Base-by-base conservation (phyloP, 495 filamentous ascomycete genomes). In the Lasiosphaeria miniovina region DNA sequence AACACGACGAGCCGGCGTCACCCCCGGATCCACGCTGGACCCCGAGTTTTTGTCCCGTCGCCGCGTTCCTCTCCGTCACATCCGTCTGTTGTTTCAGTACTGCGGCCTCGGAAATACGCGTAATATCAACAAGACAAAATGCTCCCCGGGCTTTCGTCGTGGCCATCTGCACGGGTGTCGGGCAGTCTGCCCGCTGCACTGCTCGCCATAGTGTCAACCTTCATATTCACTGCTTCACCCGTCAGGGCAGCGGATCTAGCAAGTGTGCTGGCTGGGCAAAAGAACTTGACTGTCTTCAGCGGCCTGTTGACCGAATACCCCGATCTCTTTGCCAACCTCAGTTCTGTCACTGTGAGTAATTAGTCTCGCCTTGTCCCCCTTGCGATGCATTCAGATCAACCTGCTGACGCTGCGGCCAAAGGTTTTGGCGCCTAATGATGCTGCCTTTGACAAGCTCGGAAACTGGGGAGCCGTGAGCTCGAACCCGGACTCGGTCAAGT, bases 361-460 rank as follows among this genome's bases (percentile, higher is more conserved):
- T 11, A 6, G 15, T 46, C 12, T 46, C 12, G 8, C 12, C 12
- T 46, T 46, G 38, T 8, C 38, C 43, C 12, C 24, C 24, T 24
- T 2, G 24, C 24, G 24, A 24, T 24, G 24, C 24, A 24, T 24
- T 24, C 12, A n/a, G 43, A 14, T 1, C 43, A n/a, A 17, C 33
- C 34, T 34, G 33, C 34, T 59, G 34, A 59, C 49, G 17, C 9
- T 17, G 14, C 24, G 17, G 6, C 24, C 10, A 43, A 43, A 56
- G 65, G 52, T 53, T 38, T n/a, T 64, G 4, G 69, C 52, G 3
- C 69, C 69, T 15, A 68, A 65, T 36, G 65, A 72, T 54, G 17
- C 17, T 24, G 70, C 70, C 17, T 72, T 70, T 40, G n/a, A n/a
- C 33, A 65, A 62, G 43, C 52, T 69, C 9, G 65, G 65, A 45